A percentile compares a stretch with the other conserved stretches of the same genome.
Conservation (phyloP, 106 monocot species). For the Xerophyta viscosa region DNA sequence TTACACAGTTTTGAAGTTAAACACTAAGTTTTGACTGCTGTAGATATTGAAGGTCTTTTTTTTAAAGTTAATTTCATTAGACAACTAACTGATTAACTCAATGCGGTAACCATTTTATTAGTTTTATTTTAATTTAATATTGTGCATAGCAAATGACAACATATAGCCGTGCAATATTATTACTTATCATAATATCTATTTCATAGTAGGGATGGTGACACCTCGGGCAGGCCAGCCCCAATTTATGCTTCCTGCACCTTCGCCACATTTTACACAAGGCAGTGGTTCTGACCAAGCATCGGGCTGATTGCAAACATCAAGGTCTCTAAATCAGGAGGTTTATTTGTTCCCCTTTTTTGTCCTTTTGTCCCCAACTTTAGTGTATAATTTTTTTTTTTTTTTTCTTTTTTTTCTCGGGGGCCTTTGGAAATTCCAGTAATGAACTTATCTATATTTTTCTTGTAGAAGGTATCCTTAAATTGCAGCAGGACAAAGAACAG, state of each 20-base stretch:
- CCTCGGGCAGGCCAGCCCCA: slow-evolving; percentile 37
- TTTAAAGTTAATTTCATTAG: too few relatives aligned
- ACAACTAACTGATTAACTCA: too few relatives aligned
- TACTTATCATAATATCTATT: not conserved
- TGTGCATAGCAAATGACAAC: too few relatives aligned
- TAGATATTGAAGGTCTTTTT: too few relatives aligned
- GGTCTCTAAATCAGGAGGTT: slow-evolving; percentile 35
- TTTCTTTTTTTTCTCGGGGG: not conserved
- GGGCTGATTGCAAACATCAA: slow-evolving; percentile 29
- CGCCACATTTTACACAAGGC: slow-evolving; percentile 53
- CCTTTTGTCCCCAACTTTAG: not conserved
- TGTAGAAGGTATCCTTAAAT: slow-evolving; percentile 33
- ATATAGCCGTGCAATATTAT: not conserved
- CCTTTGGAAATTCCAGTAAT: too few relatives aligned
- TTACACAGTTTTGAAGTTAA: too few relatives aligned
- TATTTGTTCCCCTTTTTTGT: not conserved
- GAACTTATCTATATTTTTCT: too few relatives aligned
- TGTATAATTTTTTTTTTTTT: not conserved
- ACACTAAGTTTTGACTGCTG: too few relatives aligned
- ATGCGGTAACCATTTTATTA: too few relatives aligned
- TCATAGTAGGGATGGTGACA: slow-evolving; percentile 3
- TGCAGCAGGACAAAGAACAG: slow-evolving; percentile 30
- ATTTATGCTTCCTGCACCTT: slow-evolving; percentile 40
- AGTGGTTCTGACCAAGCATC: slow-evolving; percentile 52
- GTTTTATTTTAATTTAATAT: too few relatives aligned